Base-by-base conservation (phyloP, 164 flowering plant genomes). In the Buxus sempervirens region DNA sequence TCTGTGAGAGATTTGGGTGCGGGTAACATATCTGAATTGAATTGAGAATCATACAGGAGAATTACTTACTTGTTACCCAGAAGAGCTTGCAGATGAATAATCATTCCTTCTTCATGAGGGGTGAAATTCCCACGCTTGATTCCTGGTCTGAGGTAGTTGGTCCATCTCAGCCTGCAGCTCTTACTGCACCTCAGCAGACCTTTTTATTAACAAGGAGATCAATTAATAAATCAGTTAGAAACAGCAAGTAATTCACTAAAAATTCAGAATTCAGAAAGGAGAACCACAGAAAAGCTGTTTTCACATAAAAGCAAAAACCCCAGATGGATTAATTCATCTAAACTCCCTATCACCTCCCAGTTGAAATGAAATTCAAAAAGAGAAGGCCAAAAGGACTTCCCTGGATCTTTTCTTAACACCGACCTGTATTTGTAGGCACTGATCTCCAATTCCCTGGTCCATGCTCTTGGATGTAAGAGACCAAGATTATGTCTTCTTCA, bases 121-220 rank as follows among this genome's bases (percentile, higher is more conserved):
- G 97, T 92, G 83, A 92, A 92, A 79, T 88, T 92, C 19, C 97
- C 97, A 56, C 96, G 78, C 75, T 88, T 92, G 78, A 92, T 92
- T 74, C 97, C 97, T 28, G 97, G 97, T 72, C 94, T 81, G 26
- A 90, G 86, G 77, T 92, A 92, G 70, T 92, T 92, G 27, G 96
- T 92, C 97, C 97, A 92, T 75, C 97, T 82, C 16, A 92, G 89
- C 75, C 97, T 85, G 86, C 97, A 92, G 76, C 97, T 92, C 70
- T 92, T 92, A 84, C 97, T 92, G 83, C 97, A 92, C 63, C 97
- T 88, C 68, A 87, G 45, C 86, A 92, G 69, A 36, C 97, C 97
- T 87, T 64, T 48, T 36, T 8, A 45, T 21, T 18, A 62, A 27
- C 20, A n/a, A 64, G 12, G 60, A 55, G 16, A 26, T 23, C 42